Evolutionary conservation across 768 basidiomycete species (phyloP).

Genomic region (Lactarius akahatsu): DNA sequence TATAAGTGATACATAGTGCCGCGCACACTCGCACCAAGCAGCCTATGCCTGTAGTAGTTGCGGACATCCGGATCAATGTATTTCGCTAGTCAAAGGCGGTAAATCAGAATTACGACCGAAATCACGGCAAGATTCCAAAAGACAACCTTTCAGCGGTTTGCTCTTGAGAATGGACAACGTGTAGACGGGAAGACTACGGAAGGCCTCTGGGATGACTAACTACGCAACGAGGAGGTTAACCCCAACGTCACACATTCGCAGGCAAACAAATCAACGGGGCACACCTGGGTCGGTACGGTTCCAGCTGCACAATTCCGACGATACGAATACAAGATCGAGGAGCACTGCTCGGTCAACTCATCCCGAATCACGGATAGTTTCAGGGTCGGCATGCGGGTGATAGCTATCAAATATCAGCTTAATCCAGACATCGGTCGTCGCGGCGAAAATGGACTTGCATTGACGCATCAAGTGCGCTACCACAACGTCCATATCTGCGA

Average conservation of each 20-base stretch:
- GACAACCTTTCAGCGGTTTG: slow-evolving; percentile 84
- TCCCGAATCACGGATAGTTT: slow-evolving; percentile 78
- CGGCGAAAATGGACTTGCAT: slow-evolving; percentile 48
- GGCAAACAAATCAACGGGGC: slow-evolving; percentile 23
- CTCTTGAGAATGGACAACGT: slow-evolving; percentile 80
- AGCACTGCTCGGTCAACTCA: slow-evolving; percentile 79
- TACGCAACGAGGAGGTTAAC: slow-evolving; percentile 37
- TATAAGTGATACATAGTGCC: slow-evolving; percentile 78
- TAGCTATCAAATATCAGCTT: slow-evolving; percentile 48
- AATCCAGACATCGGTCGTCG: slow-evolving; percentile 3
- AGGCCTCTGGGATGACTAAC: slow-evolving; percentile 94
- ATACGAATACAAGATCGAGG: slow-evolving; percentile 80
- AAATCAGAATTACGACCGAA: not conserved
- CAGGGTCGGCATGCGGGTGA: slow-evolving; percentile 57
- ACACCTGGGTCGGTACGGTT: slow-evolving; percentile 74
- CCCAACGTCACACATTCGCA: not conserved
- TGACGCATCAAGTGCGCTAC: slow-evolving; percentile 73
- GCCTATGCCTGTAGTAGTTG: slow-evolving; percentile 76
- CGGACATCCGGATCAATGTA: slow-evolving; percentile 93
- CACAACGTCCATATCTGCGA: slow-evolving; percentile 85
- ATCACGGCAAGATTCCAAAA: not conserved
- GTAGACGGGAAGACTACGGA: slow-evolving; percentile 81
- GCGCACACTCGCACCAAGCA: slow-evolving; percentile 69
- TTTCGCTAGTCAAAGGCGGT: slow-evolving; percentile 51
- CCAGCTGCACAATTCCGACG: slow-evolving; percentile 84